These are phyloP conservation scores for Macrotyloma uniflorum DNA, from an alignment of 306 rosid genomes.

Conservation along the genomic window DNA sequence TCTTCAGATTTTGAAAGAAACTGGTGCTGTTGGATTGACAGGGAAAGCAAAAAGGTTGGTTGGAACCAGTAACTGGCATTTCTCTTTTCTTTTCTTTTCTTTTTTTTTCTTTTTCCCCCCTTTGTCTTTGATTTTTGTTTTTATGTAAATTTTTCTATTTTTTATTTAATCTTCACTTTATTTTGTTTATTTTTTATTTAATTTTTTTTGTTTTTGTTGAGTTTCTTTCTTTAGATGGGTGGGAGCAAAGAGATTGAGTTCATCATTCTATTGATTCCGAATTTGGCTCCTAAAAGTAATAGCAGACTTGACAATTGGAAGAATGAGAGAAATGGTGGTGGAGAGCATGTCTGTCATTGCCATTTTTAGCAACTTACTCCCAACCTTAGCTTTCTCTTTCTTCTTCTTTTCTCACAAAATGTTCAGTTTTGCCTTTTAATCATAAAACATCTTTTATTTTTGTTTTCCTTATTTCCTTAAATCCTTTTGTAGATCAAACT, in stretches of 20 bases:
- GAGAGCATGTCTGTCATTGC: slow-evolving; percentile 42
- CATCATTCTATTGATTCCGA: slow-evolving; percentile 60
- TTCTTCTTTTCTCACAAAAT: neutral
- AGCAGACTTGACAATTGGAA: slow-evolving; percentile 65
- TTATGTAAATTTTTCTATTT: neutral
- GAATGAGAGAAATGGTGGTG: slow-evolving; percentile 48
- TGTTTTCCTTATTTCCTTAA: neutral
- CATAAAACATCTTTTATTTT: neutral
- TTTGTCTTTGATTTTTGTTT: neutral
- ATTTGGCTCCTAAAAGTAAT: slow-evolving; percentile 76
- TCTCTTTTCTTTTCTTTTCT: slow-evolving; percentile 29
- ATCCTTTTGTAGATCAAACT: neutral
- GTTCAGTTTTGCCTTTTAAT: neutral
- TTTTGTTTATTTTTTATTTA: slow-evolving; percentile 23
- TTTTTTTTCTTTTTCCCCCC: slow-evolving; percentile 15
- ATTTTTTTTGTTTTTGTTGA: neutral
- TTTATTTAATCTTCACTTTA: neutral
- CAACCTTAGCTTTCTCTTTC: slow-evolving; percentile 39
- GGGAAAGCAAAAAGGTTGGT: slow-evolving; percentile 65
- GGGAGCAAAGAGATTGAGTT: slow-evolving; percentile 56
- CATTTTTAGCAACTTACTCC: slow-evolving; percentile 52
- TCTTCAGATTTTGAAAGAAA: slow-evolving; percentile 52
- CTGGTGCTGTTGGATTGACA: slow-evolving; percentile 59
- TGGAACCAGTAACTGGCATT: slow-evolving; percentile 53
- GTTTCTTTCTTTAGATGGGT: slow-evolving; percentile 48